Conservation (phyloP, 257 asterid genomes). For the Leonotis leonurus region DNA sequence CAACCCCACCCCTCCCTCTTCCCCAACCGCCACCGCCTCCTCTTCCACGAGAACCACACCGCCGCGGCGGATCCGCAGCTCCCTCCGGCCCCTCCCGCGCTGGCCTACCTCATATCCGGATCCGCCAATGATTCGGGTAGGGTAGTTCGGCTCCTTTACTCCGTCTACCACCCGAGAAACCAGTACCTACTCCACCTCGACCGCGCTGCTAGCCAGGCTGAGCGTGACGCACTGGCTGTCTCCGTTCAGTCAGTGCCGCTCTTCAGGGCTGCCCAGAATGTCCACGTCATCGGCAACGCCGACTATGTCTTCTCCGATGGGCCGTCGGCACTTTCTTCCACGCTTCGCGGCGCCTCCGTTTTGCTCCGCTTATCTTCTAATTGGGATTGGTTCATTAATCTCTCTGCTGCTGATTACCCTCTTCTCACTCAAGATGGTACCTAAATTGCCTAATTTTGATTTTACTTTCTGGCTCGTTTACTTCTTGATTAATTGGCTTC, state of each 20-base stretch:
- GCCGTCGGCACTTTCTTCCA: conserved; percentile 60
- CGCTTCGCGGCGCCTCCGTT: conserved; percentile 76
- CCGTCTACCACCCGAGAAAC: conserved; percentile 78
- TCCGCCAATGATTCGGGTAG: conserved; percentile 57
- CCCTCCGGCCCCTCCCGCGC: conserved; percentile 55
- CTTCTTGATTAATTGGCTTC: neutral
- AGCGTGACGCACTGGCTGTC: conserved; percentile 56
- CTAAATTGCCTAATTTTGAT: neutral
- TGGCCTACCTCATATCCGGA: conserved; percentile 76
- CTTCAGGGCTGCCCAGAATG: conserved; percentile 74
- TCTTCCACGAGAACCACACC: conserved; percentile 25
- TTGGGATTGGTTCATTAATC: conserved; percentile 95
- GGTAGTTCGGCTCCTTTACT: conserved; percentile 53
- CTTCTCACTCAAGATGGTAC: conserved; percentile 90
- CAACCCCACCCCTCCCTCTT: conserved; percentile 52
- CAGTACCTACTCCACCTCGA: conserved; percentile 76
- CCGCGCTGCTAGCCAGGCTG: conserved; percentile 46
- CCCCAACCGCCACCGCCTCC: conserved; percentile 44
- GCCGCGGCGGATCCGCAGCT: conserved; percentile 9
- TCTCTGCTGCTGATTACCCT: conserved; percentile 71
- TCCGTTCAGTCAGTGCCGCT: conserved; percentile 48
- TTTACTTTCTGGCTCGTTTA: too few species aligned
- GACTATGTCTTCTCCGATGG: conserved; percentile 54
- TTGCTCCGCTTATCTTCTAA: conserved; percentile 42
- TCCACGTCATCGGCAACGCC: conserved; percentile 63